Base-by-base conservation (phyloP, 306 rosid species). In the Malus asiatica region DNA sequence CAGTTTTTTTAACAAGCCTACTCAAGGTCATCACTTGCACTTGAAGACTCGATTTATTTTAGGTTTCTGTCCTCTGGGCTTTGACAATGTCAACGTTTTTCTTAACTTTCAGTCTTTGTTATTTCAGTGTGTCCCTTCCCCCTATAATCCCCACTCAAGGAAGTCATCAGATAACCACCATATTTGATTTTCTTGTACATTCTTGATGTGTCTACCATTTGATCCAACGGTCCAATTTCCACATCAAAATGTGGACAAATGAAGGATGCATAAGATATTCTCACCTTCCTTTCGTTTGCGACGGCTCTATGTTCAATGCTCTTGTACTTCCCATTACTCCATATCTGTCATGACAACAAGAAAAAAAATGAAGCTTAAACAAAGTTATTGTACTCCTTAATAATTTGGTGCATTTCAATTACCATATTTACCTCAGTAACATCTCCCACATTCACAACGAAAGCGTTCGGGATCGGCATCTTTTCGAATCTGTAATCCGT, bases 381-480 rank as follows among this genome's bases (percentile, higher is more conserved):
- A 20, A 14, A n/a, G 7, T 12, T 20, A 73, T 14, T 40, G 11
- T 40, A 40, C 44, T 40, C 44, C 44, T 40, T 38, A 38, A 1
- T 33, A 33, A 38, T 38, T 38, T 38, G 11, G 44, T 67, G 65
- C 23, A 53, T 19, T 62, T 5, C 11, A 32, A 23, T 19, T 30
- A 30, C 10, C 20, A 6, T 30, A 4, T n/a, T 11, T 35, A 74
- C 79, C 79, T 75, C 83, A 2, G 63, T 27, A 16, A 45, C 61
- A 48, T 88, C 92, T n/a, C 88, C 88, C 16, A 86, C 77, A 60
- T 83, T 88, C 30, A 86, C 85, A 55, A 88, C 77, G 18, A 84
- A 71, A 62, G 87, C 77, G 42, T 80, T 60, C 22, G 71, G n/a
- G 23, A 66, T 66, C 22, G 86, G 84, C 46, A 35, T 53, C 62